A percentile compares a stretch with the other conserved stretches of the same genome.
Conservation (phyloP, 2,329 filamentous ascomycete species). For the Raffaelea albimanens region DNA sequence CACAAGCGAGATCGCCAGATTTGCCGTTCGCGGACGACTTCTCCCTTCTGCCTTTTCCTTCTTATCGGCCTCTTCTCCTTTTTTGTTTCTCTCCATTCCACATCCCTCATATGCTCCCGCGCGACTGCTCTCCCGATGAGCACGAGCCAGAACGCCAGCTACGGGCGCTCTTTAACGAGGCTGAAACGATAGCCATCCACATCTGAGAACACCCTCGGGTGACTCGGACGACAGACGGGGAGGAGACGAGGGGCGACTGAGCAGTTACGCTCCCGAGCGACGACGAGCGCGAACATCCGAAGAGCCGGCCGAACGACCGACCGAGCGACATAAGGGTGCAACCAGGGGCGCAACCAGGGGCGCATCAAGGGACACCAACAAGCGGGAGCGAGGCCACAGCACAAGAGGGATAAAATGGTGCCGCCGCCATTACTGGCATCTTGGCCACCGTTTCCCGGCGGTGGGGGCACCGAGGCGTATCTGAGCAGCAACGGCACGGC, state of each 20-base stretch:
- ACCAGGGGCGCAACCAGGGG: neutral
- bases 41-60: too few relatives aligned
- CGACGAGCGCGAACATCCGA: too few relatives aligned
- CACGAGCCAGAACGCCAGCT: neutral
- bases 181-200: neutral
- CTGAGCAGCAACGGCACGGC: conserved; percentile 4
- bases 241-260: too few relatives aligned
- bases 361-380: neutral
- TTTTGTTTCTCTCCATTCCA: too few relatives aligned
- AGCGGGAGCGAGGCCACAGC: neutral
- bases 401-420: neutral
- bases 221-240: too few relatives aligned
- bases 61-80: too few relatives aligned
- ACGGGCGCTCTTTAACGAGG: conserved; percentile 2
- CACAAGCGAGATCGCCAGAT: too few relatives aligned
- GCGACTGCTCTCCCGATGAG: conserved; percentile 3
- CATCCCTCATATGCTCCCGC: too few relatives aligned
- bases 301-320: neutral
- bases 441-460: conserved; percentile 13
- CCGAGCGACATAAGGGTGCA: neutral
- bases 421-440: conserved; percentile 9
- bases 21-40: too few relatives aligned
- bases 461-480: too few relatives aligned
- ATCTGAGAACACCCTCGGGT: too few relatives aligned
- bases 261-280: too few relatives aligned